These are phyloP conservation scores for Gymnopus androsaceus DNA, from an alignment of 1,284 basidiomycete species.

Conservation along the genomic window DNA sequence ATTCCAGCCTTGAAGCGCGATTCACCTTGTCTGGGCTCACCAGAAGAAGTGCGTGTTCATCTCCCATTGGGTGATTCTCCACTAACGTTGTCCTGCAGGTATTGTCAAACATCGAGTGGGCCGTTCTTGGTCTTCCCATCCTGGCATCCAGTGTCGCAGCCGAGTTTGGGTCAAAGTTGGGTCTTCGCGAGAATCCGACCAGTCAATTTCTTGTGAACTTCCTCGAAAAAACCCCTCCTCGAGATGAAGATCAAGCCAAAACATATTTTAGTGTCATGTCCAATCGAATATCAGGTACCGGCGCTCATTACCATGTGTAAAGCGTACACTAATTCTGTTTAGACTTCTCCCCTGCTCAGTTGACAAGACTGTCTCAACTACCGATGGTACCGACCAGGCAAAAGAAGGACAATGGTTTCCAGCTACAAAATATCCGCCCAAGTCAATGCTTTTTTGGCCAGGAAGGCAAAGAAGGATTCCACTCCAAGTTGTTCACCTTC, in stretches of 20 bases:
- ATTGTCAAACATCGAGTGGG: slow-evolving; percentile 73
- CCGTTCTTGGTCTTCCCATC: slow-evolving; percentile 75
- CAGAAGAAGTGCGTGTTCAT: slow-evolving; percentile 55
- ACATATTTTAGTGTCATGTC: slow-evolving; percentile 82
- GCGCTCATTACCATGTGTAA: neutral
- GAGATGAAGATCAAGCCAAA: slow-evolving; percentile 54
- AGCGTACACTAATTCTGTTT: neutral
- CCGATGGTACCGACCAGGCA: slow-evolving; percentile 55
- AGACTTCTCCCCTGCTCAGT: slow-evolving; percentile 54
- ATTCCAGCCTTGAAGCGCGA: slow-evolving; percentile 73
- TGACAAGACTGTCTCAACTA: slow-evolving; percentile 49
- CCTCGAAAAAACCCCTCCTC: slow-evolving; percentile 67
- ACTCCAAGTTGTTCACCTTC: slow-evolving; percentile 82
- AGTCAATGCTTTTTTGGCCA: slow-evolving; percentile 71
- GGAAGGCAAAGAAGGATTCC: slow-evolving; percentile 53
- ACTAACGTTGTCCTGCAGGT: slow-evolving; percentile 47
- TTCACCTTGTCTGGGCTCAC: slow-evolving; percentile 59
- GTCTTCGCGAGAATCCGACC: slow-evolving; percentile 76
- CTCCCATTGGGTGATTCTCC: neutral
- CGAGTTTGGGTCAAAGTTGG: slow-evolving; percentile 69
- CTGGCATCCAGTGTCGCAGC: slow-evolving; percentile 58
- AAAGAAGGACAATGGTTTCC: slow-evolving; percentile 28
- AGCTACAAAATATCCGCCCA: slow-evolving; percentile 56
- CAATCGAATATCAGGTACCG: slow-evolving; percentile 64
- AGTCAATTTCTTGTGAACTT: slow-evolving; percentile 64